Conservation (phyloP, 2,329 filamentous ascomycete genomes). For the Neoscytalidium dimidiatum region DNA sequence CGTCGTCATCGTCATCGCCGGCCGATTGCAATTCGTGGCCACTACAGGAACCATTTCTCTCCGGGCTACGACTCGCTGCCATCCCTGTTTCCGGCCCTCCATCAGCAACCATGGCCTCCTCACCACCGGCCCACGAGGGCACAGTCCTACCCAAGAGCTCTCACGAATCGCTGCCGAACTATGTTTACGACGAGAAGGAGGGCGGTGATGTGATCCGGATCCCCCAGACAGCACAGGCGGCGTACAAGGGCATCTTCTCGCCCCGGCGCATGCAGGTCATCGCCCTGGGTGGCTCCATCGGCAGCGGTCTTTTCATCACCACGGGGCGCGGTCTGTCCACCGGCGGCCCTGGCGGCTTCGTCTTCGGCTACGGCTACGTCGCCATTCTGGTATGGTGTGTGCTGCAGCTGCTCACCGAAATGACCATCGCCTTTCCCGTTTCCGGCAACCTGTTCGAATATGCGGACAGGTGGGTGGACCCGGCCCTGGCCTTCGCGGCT, state of each 20-base stretch:
- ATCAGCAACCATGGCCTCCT: not conserved
- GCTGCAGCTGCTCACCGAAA: constrained; percentile 36
- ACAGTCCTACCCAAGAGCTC: not conserved
- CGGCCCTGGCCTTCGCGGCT: constrained; percentile 41
- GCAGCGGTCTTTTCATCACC: constrained; percentile 35
- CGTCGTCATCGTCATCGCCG: too few relatives aligned
- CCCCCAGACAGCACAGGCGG: constrained; percentile 12
- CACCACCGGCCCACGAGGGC: not conserved
- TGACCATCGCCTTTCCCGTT: constrained; percentile 41
- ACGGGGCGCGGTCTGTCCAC: constrained; percentile 30
- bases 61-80: not conserved
- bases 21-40: not conserved
- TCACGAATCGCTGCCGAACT: not conserved
- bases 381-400: constrained; percentile 35
- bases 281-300: constrained; percentile 33
- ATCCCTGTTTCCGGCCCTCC: not conserved
- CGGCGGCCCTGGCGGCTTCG: constrained; percentile 27
- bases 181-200: constrained; percentile 2
- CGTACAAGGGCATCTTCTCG: constrained; percentile 20
- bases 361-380: constrained; percentile 35
- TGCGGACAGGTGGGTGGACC: constrained; percentile 41
- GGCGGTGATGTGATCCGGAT: constrained; percentile 8
- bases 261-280: constrained; percentile 25
- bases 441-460: constrained; percentile 43
- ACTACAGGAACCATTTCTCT: not conserved